Evolutionary conservation across 2,329 filamentous ascomycete species (phyloP), one percentile per base, ranked within the genome.

Genomic region (Claviceps sp.): DNA sequence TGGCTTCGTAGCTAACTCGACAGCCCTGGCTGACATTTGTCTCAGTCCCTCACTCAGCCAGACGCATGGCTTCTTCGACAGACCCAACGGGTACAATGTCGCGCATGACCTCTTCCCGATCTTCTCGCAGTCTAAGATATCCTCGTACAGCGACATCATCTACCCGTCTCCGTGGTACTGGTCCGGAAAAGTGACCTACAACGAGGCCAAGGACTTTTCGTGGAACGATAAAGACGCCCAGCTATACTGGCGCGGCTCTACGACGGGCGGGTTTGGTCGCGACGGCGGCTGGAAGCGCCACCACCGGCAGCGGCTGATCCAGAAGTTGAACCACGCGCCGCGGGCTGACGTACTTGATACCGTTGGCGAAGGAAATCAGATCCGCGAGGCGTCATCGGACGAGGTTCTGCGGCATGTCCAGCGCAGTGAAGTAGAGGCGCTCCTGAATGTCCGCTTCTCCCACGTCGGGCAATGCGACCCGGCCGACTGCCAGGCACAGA

Each of bases 81-180:
- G 89, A 0, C 90, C 93, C 1, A 97, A 97, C 62, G 85, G 88
- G 6, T 95, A 90, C 63, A 80, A 81, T 1, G 64, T 84, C 40
- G 75, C 82, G 48, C 89, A 95, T 60, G 89, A 97, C 59, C 77
- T 98, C 14, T 87, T 95, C 55, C 93, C 93, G 6, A 81, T 98
- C 57, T 98, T 98, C 68, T 95, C 89, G 0, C 89, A 95, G 65
- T 94, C 87, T 63, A 97, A 97, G 65, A 84, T 96, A 56, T 94
- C 87, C 3, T 89, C 84, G 16, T 97, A 89, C 67, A 82, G 86
- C 55, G 91, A 98, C 65, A 91, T 98, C 36, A 67, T 96, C 18
- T 97, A 95, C 63, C 93, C 93, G 0, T 93, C 88, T 22, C 93
- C 91, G 0, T 98, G 93, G 93, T 97, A 98, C 70, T 97, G 89